Percentiles rank a stretch among this genome's conserved stretches.
Conservation (phyloP, 176 grass and related monocot genomes). For the Avena sativa region DNA sequence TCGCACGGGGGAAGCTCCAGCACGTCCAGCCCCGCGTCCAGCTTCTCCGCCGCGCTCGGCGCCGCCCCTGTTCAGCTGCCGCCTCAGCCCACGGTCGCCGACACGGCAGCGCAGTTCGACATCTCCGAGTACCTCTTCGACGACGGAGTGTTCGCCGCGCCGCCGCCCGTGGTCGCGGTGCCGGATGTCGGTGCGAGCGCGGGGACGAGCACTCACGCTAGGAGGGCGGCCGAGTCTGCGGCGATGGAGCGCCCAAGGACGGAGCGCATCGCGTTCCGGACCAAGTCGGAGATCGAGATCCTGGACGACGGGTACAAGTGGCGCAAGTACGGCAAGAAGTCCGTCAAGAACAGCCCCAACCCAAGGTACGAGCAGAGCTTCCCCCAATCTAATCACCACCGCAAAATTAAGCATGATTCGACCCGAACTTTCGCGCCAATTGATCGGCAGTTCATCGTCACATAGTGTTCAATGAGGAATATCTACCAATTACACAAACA, state of each 20-base stretch:
- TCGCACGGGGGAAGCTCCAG: constrained; percentile 45
- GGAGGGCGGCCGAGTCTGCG: constrained; percentile 43
- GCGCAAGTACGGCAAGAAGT: constrained; percentile 99
- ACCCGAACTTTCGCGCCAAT: not conserved
- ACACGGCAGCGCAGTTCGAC: constrained; percentile 54
- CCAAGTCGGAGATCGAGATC: constrained; percentile 78
- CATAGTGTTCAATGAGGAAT: too few species aligned
- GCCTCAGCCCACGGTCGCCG: constrained; percentile 11
- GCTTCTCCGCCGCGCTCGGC: constrained; percentile 57
- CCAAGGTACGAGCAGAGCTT: constrained; percentile 61
- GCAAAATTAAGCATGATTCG: not conserved
- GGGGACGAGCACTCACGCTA: not conserved
- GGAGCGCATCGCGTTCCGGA: constrained; percentile 86
- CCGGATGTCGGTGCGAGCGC: constrained; percentile 8
- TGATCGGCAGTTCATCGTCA: not conserved
- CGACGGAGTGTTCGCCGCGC: constrained; percentile 40
- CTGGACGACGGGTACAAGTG: constrained; percentile 94
- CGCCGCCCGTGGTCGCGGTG: not conserved
- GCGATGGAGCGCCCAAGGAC: constrained; percentile 58
- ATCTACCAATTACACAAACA: not conserved
- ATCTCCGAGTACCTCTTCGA: constrained; percentile 66
- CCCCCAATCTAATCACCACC: not conserved
- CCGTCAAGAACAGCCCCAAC: constrained; percentile 98
- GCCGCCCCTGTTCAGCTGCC: not conserved
- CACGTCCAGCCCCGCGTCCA: constrained; percentile 53